A percentile compares a stretch with the other conserved stretches of the same genome.
Conservation (phyloP, 306 rosid species). For the Fragaria vesca region DNA sequence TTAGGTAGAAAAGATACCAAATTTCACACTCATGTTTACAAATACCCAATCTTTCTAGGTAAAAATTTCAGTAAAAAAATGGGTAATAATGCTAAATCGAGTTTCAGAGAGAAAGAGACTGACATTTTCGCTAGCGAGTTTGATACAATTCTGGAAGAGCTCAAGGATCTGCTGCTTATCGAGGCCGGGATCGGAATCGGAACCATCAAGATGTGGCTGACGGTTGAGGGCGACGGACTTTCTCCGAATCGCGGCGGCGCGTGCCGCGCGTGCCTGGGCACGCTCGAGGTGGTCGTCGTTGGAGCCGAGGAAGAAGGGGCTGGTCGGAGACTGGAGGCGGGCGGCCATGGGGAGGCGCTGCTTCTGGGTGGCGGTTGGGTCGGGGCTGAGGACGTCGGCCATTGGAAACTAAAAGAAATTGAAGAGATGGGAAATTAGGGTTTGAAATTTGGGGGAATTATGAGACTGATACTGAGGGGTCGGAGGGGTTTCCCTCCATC, state of each 20-base stretch:
- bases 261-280: constrained; percentile 86
- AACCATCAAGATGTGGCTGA: constrained; percentile 25
- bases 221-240: constrained; percentile 36
- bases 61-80: background rate
- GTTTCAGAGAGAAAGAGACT: background rate
- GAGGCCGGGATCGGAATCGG: constrained; percentile 47
- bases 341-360: constrained; percentile 62
- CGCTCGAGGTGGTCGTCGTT: constrained; percentile 89
- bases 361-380: constrained; percentile 27
- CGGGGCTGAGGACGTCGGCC: constrained; percentile 77
- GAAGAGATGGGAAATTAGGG: constrained; percentile 18
- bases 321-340: constrained; percentile 85
- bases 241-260: constrained; percentile 85
- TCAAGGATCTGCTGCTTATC: constrained; percentile 82
- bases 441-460: background rate
- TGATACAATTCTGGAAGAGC: constrained; percentile 92
- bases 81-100: background rate
- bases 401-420: constrained; percentile 20
- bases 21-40: background rate
- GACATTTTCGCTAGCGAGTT: constrained; percentile 97
- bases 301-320: constrained; percentile 80
- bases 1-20: background rate
- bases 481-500: constrained; percentile 60
- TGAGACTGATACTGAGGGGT: background rate
- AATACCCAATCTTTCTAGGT: background rate